phyloP scores from a whole-genome alignment of 2,329 filamentous ascomycete genomes.

The Lachnellula arida region DNA sequence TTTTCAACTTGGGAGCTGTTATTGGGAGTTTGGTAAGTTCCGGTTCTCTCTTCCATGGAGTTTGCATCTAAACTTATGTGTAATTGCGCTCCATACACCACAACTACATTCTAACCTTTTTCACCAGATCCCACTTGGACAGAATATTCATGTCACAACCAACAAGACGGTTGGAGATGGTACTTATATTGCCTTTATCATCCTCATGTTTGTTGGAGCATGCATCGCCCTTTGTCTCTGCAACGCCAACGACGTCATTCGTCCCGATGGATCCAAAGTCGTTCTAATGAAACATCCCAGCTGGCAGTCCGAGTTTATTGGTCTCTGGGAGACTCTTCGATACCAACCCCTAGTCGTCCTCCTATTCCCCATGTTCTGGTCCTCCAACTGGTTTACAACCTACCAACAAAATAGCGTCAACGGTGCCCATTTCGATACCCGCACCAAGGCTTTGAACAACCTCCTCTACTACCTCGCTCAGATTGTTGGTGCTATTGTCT shows the following conservation, averaged over 20 bases:
- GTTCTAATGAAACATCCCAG: constrained; percentile 89
- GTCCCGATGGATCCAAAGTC: constrained; percentile 71
- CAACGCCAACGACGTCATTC: constrained; percentile 67
- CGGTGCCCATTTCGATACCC: constrained; percentile 63
- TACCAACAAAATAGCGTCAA: constrained; percentile 78
- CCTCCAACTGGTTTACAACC: constrained; percentile 75
- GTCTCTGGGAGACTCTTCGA: constrained; percentile 68
- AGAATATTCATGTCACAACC: constrained; percentile 59
- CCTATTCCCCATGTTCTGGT: constrained; percentile 78
- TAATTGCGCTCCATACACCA: no score
- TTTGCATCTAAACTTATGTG: no score
- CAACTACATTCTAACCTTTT: background rate
- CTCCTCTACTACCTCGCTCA: constrained; percentile 76
- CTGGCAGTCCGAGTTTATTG: constrained; percentile 73
- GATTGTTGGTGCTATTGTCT: constrained; percentile 69
- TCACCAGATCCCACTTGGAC: constrained; percentile 61
- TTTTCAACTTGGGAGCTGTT: constrained; percentile 88
- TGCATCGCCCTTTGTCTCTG: constrained; percentile 64
- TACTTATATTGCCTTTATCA: constrained; percentile 83
- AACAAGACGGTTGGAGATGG: constrained; percentile 59
- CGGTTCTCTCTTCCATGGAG: background rate
- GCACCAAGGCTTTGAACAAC: constrained; percentile 72
- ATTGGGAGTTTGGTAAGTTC: constrained; percentile 63
- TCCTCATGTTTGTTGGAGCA: constrained; percentile 74
- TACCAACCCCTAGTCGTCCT: constrained; percentile 68